phyloP scores from a whole-genome alignment of 352 stramenopile species.

The Vaucheria bursata region DNA sequence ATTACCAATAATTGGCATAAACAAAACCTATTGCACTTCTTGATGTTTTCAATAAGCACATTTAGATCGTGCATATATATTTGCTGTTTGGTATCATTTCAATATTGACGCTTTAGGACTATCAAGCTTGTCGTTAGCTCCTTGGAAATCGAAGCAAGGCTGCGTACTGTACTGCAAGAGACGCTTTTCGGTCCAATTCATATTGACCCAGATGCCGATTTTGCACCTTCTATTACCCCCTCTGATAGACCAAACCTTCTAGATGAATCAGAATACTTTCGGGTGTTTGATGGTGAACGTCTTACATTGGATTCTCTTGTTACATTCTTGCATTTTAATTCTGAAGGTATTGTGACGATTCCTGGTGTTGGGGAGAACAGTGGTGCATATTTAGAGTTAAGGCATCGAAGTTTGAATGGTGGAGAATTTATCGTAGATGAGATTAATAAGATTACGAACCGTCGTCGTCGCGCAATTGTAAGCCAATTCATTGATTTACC shows the following conservation, averaged over 20 bases:
- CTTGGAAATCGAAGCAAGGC: constrained; percentile 63
- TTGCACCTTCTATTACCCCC: constrained; percentile 56
- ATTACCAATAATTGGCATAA: no score
- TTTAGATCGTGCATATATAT: no score
- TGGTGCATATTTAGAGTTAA: constrained; percentile 24
- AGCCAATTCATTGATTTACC: constrained; percentile 14
- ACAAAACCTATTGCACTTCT: no score
- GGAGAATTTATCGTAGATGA: constrained; percentile 63
- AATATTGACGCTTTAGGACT: constrained; percentile 59
- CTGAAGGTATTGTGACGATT: constrained; percentile 60
- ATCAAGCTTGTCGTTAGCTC: constrained; percentile 72
- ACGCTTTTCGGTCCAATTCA: constrained; percentile 67
- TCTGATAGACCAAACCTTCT: constrained; percentile 62
- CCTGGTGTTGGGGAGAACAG: constrained; percentile 57
- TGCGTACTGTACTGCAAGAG: constrained; percentile 74
- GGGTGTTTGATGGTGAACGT: constrained; percentile 73
- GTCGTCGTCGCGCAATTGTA: constrained; percentile 20
- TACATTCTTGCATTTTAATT: constrained; percentile 72
- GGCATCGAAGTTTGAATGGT: constrained; percentile 58
- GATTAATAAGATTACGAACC: constrained; percentile 53
- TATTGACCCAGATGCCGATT: constrained; percentile 67
- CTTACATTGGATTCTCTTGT: constrained; percentile 75
- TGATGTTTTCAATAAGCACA: no score
- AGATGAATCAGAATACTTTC: constrained; percentile 75
- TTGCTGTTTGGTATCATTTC: background rate